phyloP scores from a whole-genome alignment of 306 rosid genomes.

The Ammopiptanthus mongolicus region DNA sequence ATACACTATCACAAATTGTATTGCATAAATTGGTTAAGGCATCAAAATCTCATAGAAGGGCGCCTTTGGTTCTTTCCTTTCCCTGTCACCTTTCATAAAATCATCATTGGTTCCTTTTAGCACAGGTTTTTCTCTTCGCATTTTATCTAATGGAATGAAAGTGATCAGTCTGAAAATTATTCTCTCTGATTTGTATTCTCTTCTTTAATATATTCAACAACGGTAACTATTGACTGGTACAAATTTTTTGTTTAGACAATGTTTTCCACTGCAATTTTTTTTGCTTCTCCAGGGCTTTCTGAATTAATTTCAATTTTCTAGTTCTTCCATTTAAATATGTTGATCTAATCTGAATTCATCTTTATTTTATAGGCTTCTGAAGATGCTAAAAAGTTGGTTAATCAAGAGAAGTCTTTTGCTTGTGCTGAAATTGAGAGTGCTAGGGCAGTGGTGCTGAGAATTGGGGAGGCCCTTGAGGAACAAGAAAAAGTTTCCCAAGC shows the following conservation, averaged over 20 bases:
- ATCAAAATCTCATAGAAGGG: conserved; percentile 4
- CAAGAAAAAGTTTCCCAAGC: conserved; percentile 54
- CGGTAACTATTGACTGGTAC: neutral
- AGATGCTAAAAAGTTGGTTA: conserved; percentile 95
- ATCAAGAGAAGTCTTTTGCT: conserved; percentile 92
- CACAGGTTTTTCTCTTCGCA: neutral
- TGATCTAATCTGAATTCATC: neutral
- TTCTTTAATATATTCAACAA: neutral
- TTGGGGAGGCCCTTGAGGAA: conserved; percentile 92
- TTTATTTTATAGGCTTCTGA: conserved; percentile 71
- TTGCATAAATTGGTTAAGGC: neutral
- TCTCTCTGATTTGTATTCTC: neutral
- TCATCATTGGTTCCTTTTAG: neutral
- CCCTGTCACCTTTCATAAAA: neutral
- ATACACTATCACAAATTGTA: neutral
- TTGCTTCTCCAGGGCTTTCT: neutral
- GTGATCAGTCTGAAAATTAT: neutral
- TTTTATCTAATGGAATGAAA: conserved; percentile 9
- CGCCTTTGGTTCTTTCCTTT: conserved; percentile 4
- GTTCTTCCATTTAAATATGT: neutral
- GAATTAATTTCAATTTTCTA: neutral
- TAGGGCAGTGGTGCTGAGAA: conserved; percentile 82
- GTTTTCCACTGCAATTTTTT: neutral
- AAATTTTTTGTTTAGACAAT: neutral
- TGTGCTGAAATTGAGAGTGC: conserved; percentile 99